phyloP scores from a whole-genome alignment of 371 early-diverging fungal species.

The Rhizomucor miehei region DNA sequence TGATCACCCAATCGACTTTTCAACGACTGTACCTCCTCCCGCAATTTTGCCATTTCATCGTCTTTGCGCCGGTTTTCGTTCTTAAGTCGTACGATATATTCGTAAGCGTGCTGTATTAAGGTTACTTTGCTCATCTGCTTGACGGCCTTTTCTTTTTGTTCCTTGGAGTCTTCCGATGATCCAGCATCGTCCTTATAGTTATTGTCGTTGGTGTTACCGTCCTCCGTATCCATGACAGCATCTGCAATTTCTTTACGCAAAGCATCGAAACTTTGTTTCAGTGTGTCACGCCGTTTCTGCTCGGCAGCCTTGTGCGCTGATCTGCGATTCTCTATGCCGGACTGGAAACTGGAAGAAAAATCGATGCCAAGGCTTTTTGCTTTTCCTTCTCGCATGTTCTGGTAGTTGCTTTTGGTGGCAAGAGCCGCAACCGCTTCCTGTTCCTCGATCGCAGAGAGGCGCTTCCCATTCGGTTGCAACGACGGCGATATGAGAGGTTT shows the following conservation, averaged over 20 bases:
- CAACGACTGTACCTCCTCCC: conserved; percentile 34
- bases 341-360: conserved; percentile 67
- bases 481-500: conserved; percentile 54
- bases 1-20: conserved; percentile 23
- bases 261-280: conserved; percentile 86
- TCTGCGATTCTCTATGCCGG: conserved; percentile 71
- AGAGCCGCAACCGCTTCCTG: conserved; percentile 51
- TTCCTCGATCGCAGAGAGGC: conserved; percentile 34
- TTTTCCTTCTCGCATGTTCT: conserved; percentile 80
- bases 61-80: conserved; percentile 44
- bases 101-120: conserved; percentile 50
- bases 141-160: conserved; percentile 41
- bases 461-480: conserved; percentile 44
- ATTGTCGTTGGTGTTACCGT: conserved; percentile 8
- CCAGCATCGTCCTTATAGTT: conserved; percentile 1
- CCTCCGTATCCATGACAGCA: conserved; percentile 47
- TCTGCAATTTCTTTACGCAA: conserved; percentile 68
- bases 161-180: conserved; percentile 1
- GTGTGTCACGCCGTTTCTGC: conserved; percentile 88
- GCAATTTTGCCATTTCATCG: conserved; percentile 26
- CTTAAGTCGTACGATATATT: conserved; percentile 56
- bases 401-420: conserved; percentile 84
- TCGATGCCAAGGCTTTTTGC: conserved; percentile 75
- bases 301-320: conserved; percentile 91
- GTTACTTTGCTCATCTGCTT: conserved; percentile 55